Evolutionary conservation across 192 early-diverging fungal species (phyloP).

Genomic region (Backusella macrospora): DNA sequence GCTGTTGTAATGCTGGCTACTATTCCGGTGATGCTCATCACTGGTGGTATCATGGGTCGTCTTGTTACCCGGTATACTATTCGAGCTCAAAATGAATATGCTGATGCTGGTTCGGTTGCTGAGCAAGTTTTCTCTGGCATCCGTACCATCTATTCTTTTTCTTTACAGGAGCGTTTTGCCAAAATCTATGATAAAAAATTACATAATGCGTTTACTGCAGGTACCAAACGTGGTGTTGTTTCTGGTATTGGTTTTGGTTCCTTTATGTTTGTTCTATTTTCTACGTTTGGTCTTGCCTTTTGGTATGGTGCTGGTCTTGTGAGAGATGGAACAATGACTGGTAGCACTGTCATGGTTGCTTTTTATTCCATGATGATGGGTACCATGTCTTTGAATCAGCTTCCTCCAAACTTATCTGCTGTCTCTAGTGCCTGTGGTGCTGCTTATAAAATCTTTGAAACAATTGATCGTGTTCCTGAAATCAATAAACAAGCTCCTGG

Average conservation of each 20-base stretch:
- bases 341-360: conserved; percentile 69
- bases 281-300: conserved; percentile 75
- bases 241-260: conserved; percentile 67
- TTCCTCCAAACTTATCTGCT: conserved; percentile 70
- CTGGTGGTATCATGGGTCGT: conserved; percentile 31
- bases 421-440: conserved; percentile 78
- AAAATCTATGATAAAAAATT: conserved; percentile 63
- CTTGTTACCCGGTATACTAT: conserved; percentile 44
- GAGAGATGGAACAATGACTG: conserved; percentile 39
- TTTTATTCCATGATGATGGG: conserved; percentile 89
- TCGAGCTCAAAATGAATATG: conserved; percentile 29
- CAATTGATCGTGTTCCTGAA: conserved; percentile 77
- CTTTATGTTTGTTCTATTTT: conserved; percentile 74
- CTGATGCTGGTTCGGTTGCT: conserved; percentile 65
- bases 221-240: conserved; percentile 59
- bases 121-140: conserved; percentile 81
- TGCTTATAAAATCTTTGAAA: conserved; percentile 74
- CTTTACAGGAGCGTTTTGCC: conserved; percentile 70
- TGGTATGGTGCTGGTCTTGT: conserved; percentile 77
- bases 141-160: conserved; percentile 85
- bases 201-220: conserved; percentile 60
- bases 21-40: conserved; percentile 65
- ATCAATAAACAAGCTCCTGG: conserved; percentile 68
- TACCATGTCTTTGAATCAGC: conserved; percentile 61
- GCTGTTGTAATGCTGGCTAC: conserved; percentile 77